These are phyloP conservation scores for Austroboletus eburneus DNA, from an alignment of 768 basidiomycete genomes.

Conservation along the genomic window DNA sequence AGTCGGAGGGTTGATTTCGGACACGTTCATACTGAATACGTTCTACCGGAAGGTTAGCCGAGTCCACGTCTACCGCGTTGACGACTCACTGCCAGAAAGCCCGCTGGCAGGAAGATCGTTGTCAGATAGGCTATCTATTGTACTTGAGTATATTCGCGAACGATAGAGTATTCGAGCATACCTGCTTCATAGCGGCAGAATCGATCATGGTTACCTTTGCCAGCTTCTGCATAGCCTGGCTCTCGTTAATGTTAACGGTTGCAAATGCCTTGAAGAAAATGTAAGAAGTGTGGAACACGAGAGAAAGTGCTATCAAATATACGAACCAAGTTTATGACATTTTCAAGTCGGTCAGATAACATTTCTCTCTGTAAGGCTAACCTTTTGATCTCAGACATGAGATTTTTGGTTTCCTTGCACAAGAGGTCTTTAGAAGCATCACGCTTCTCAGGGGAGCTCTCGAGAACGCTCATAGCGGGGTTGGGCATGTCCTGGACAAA, in stretches of 20 bases:
- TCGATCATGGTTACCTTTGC: constrained; percentile 42
- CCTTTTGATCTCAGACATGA: constrained; percentile 48
- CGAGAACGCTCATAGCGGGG: constrained; percentile 39
- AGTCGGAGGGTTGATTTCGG: constrained; percentile 26
- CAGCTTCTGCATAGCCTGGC: constrained; percentile 45
- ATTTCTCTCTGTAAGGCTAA: constrained; percentile 34
- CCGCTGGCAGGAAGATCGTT: constrained; percentile 58
- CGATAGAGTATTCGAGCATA: constrained; percentile 1
- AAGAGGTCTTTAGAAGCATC: constrained; percentile 34
- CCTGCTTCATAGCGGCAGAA: constrained; percentile 39
- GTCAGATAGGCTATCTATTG: constrained; percentile 45
- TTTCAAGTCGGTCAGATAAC: constrained; percentile 32
- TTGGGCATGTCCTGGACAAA: constrained; percentile 48
- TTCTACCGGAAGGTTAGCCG: constrained; percentile 24
- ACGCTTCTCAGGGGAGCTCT: constrained; percentile 3
- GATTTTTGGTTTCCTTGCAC: constrained; percentile 44
- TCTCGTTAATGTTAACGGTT: constrained; percentile 52
- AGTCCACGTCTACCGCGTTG: not conserved
- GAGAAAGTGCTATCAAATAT: not conserved
- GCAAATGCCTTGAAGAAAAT: constrained; percentile 47
- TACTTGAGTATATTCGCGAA: constrained; percentile 6
- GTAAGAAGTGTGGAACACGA: not conserved
- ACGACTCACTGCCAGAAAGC: constrained; percentile 34
- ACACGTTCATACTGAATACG: constrained; percentile 30
- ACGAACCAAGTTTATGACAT: constrained; percentile 33